Conservation (phyloP, 2,329 filamentous ascomycete species). For the Fusarium veterinarium region DNA sequence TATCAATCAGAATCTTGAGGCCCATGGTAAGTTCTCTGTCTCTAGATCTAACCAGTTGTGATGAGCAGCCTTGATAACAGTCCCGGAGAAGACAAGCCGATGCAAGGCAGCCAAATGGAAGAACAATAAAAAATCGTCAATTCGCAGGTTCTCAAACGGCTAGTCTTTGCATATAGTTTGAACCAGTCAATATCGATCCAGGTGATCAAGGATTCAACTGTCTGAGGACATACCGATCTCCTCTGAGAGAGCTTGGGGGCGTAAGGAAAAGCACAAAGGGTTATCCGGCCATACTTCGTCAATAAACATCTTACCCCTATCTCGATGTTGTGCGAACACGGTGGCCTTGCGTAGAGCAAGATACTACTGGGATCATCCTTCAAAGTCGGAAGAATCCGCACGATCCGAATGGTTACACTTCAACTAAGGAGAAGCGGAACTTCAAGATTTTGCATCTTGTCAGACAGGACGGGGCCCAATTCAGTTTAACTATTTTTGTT, state of each 20-base stretch:
- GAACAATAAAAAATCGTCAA: not conserved
- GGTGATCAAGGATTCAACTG: not conserved
- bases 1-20: not conserved
- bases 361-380: constrained; percentile 9
- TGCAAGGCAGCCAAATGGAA: not conserved
- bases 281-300: not conserved
- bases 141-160: not conserved
- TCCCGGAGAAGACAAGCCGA: not conserved
- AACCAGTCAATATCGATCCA: not conserved
- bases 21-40: not conserved
- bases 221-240: not conserved
- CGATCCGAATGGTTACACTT: constrained; percentile 4
- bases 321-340: constrained; percentile 10
- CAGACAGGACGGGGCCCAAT: not conserved
- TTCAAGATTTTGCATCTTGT: not conserved
- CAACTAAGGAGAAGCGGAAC: not conserved
- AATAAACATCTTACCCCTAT: not conserved
- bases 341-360: not conserved
- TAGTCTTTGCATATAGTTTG: not conserved
- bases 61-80: not conserved
- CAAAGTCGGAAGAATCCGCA: not conserved
- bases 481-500: constrained; percentile 1
- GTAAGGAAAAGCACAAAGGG: not conserved
- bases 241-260: not conserved
- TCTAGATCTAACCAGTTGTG: not conserved